These are phyloP conservation scores for Adansonia digitata DNA, from an alignment of 345 rosid species.

Conservation along the genomic window DNA sequence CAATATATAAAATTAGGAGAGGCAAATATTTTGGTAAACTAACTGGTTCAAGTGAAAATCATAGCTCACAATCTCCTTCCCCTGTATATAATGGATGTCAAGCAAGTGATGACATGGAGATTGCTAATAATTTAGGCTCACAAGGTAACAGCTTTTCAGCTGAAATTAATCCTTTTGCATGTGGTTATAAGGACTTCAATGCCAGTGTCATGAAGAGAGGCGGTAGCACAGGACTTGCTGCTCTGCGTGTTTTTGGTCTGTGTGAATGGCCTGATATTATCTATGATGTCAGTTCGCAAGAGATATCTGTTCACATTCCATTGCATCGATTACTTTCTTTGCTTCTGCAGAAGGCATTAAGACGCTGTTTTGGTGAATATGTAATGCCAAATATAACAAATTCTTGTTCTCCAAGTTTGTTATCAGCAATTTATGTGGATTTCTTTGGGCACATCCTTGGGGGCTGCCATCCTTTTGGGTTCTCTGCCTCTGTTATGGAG, in stretches of 20 bases:
- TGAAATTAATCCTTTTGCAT: conserved; percentile 27
- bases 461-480: conserved; percentile 70
- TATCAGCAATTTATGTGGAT: conserved; percentile 32
- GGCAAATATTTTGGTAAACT: conserved; percentile 53
- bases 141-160: conserved; percentile 25
- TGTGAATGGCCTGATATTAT: conserved; percentile 62
- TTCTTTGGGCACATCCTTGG: conserved; percentile 64
- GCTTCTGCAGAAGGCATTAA: conserved; percentile 67
- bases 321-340: conserved; percentile 75
- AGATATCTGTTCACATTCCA: conserved; percentile 80
- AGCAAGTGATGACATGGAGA: conserved; percentile 35
- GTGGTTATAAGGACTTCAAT: conserved; percentile 28
- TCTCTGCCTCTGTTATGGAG: conserved; percentile 85
- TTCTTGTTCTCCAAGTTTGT: conserved; percentile 29
- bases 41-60: conserved; percentile 47
- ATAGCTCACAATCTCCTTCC: conserved; percentile 28
- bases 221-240: conserved; percentile 29
- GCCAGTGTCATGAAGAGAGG: conserved; percentile 35
- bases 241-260: conserved; percentile 21
- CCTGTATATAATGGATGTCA: conserved; percentile 26
- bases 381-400: conserved; percentile 20
- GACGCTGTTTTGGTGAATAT: conserved; percentile 60
- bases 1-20: conserved; percentile 42
- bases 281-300: conserved; percentile 79
- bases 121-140: conserved; percentile 25